These are phyloP conservation scores for Tieghemiomyces parasiticus DNA, from an alignment of 192 early-diverging fungal species.

Conservation along the genomic window DNA sequence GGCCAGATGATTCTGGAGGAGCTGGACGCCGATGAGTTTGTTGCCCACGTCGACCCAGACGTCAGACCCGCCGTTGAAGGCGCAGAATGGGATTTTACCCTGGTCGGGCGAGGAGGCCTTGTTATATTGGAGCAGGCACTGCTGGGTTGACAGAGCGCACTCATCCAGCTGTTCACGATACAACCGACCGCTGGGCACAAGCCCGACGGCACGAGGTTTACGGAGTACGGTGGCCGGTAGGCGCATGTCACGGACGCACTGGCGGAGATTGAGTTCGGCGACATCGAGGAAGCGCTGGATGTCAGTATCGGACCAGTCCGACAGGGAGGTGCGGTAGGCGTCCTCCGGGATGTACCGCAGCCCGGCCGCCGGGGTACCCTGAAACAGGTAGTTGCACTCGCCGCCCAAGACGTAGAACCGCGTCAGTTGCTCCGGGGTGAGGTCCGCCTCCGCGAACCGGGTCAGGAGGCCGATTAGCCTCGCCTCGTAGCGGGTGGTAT, in stretches of 20 bases:
- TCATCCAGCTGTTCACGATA: constrained; percentile 79
- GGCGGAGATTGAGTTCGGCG: constrained; percentile 46
- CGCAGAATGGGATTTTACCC: constrained; percentile 70
- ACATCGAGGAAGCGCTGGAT: constrained; percentile 56
- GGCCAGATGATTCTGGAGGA: constrained; percentile 52
- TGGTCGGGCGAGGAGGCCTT: constrained; percentile 33
- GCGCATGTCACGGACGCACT: constrained; percentile 47
- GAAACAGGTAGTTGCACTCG: constrained; percentile 86
- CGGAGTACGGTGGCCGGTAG: constrained; percentile 48
- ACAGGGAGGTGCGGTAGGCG: constrained; percentile 22
- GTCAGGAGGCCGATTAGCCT: constrained; percentile 59
- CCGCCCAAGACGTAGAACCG: constrained; percentile 76
- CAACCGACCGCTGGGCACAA: constrained; percentile 41
- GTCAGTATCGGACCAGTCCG: constrained; percentile 34
- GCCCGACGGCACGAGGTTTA: constrained; percentile 65
- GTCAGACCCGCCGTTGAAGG: constrained; percentile 84
- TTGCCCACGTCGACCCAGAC: constrained; percentile 92
- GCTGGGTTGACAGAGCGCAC: constrained; percentile 60
- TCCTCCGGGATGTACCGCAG: constrained; percentile 49
- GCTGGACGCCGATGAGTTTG: constrained; percentile 81
- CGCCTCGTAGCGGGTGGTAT: constrained; percentile 56
- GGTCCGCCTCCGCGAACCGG: constrained; percentile 32
- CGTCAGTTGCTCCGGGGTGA: constrained; percentile 29
- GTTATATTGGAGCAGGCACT: constrained; percentile 37
- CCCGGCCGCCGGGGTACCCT: constrained; percentile 38